Conservation (phyloP, 192 early-diverging fungal genomes). For the Lunasporangiospora selenospora region DNA sequence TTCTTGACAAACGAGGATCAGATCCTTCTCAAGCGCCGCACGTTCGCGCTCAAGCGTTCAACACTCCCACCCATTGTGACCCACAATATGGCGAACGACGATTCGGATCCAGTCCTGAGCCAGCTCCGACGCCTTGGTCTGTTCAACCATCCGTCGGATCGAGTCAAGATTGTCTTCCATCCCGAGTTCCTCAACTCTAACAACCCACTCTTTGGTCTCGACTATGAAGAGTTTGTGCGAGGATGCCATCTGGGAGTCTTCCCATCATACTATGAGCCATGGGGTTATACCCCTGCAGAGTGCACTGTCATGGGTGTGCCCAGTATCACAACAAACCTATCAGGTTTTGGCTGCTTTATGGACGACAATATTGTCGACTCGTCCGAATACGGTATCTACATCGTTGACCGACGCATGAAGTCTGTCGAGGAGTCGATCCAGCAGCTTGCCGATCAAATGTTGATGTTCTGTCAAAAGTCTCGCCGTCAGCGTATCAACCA, state of each 20-base stretch:
- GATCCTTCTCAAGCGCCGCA: slow-evolving; percentile 90
- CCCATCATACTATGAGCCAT: slow-evolving; percentile 97
- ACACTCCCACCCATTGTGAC: slow-evolving; percentile 93
- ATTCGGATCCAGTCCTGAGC: slow-evolving; percentile 83
- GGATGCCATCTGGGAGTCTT: slow-evolving; percentile 98
- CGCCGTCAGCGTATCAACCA: slow-evolving; percentile 98
- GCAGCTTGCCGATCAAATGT: slow-evolving; percentile 88
- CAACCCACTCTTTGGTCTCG: slow-evolving; percentile 91
- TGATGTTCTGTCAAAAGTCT: slow-evolving; percentile 93
- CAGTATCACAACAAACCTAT: slow-evolving; percentile 95
- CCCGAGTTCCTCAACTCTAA: slow-evolving; percentile 97
- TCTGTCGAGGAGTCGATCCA: slow-evolving; percentile 90
- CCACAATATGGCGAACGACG: slow-evolving; percentile 93
- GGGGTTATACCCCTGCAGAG: slow-evolving; percentile 98
- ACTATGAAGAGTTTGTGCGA: slow-evolving; percentile 99
- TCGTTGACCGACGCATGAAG: slow-evolving; percentile 93
- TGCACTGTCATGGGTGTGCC: slow-evolving; percentile 99
- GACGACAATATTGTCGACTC: slow-evolving; percentile 93
- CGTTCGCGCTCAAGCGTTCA: slow-evolving; percentile 89
- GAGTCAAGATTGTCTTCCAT: slow-evolving; percentile 98
- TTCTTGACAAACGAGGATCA: slow-evolving; percentile 87
- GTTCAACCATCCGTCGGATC: slow-evolving; percentile 90
- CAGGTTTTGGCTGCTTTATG: slow-evolving; percentile 98
- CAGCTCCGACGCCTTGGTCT: slow-evolving; percentile 81
- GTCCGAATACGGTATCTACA: slow-evolving; percentile 96